Base-by-base conservation (phyloP, 176 grass and related monocot genomes). In the Ensete glaucum region DNA sequence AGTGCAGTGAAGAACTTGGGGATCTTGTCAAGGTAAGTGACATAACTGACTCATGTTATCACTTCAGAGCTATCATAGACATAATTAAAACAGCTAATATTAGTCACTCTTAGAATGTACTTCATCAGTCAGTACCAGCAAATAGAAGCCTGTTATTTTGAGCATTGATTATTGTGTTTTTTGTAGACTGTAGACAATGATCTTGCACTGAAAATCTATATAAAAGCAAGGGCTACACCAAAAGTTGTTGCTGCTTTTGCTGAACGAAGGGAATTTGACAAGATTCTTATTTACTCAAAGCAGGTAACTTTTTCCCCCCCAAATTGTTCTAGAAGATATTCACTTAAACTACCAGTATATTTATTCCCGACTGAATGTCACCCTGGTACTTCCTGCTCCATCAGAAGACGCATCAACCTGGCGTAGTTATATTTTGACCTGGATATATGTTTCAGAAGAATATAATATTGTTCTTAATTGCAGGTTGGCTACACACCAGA, bases 231-330 rank as follows among this genome's bases (percentile, higher is more conserved):
- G 83, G 91, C 95, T 77, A 99, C 91, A 23, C 95, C 95, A 60
- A 99, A 99, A 89, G 95, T 94, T 67, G 95, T 99, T 77, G 91
- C 95, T 74, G 90, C 90, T 89, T 99, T 99, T 94, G 95, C 91
- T 79, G 95, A 99, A 82, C 85, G 88, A 74, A 94, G 90, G 84
- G 87, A 93, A 54, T 93, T 93, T 43, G 90, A 93, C 54, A 75
- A 80, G 58, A 80, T 80, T 64, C 78, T 80, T 64, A 65, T 80
- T 29, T 80, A 80, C 69, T 80, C 78, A 22, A 80, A 80, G 69
- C 78, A 80, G 78, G 78, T 80, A 73, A 9, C 19, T 16, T 69
- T 79, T 81, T 13, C 29, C 12, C 9, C 51, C 20, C 1, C 34
- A 14, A 29, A 50, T 16, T 67, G 1, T 67, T 15, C 5, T 67